Conservation (phyloP, 495 filamentous ascomycete species). For the Penicillium pulvis region DNA sequence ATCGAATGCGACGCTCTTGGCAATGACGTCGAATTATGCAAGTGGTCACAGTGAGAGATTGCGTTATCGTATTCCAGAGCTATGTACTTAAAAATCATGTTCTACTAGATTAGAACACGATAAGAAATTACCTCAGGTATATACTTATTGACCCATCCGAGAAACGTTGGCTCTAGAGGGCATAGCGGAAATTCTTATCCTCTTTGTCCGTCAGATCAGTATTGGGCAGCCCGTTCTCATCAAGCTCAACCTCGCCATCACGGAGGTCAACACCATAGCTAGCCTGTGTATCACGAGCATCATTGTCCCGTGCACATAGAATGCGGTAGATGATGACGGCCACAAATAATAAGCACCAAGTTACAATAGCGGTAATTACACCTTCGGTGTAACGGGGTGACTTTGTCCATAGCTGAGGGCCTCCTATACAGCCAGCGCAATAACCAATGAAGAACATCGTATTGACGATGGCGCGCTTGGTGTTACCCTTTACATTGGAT, state of each 20-base stretch:
- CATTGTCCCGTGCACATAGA: conserved; percentile 28
- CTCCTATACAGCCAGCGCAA: conserved; percentile 36
- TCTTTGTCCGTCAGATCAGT: conserved; percentile 28
- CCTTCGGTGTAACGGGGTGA: conserved; percentile 29
- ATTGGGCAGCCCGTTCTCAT: conserved; percentile 21
- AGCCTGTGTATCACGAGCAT: conserved; percentile 8
- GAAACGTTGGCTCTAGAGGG: background rate
- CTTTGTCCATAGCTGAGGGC: conserved; percentile 35
- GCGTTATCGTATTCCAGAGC: background rate
- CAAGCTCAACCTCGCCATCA: conserved; percentile 13
- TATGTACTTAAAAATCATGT: background rate
- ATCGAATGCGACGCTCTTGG: background rate
- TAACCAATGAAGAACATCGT: conserved; percentile 44
- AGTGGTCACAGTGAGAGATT: background rate
- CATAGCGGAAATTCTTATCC: conserved; percentile 25
- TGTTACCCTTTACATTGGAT: conserved; percentile 64
- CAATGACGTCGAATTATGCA: background rate
- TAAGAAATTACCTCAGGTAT: too few species aligned
- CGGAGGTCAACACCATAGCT: conserved; percentile 7
- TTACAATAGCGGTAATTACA: conserved; percentile 32
- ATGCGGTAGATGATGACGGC: conserved; percentile 26
- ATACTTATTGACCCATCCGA: background rate
- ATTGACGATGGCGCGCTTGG: conserved; percentile 56
- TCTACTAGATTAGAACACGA: background rate
- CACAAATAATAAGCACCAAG: conserved; percentile 31